phyloP scores from a whole-genome alignment of 345 rosid species.

The Reutealis trisperma region DNA sequence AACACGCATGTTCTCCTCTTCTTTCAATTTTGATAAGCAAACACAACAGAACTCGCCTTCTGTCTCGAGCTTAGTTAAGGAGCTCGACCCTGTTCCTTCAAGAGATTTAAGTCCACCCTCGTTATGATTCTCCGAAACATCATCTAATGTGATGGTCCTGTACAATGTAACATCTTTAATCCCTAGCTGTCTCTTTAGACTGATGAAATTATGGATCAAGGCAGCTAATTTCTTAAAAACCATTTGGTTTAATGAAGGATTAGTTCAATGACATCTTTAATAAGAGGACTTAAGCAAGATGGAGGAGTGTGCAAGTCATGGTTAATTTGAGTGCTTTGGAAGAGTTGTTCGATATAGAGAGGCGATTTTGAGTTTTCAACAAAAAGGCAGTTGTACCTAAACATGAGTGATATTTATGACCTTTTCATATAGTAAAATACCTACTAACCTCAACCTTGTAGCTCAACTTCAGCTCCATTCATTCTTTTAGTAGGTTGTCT shows the following conservation, averaged over 20 bases:
- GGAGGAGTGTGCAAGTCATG: background rate
- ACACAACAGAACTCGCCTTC: slow-evolving; percentile 60
- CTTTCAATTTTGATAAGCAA: slow-evolving; percentile 57
- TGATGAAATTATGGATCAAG: slow-evolving; percentile 28
- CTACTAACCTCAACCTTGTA: background rate
- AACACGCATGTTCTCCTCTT: slow-evolving; percentile 37
- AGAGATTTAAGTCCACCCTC: slow-evolving; percentile 1
- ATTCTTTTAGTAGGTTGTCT: background rate
- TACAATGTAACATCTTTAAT: slow-evolving; percentile 15
- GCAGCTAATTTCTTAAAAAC: slow-evolving; percentile 32
- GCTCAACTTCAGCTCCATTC: slow-evolving; percentile 5
- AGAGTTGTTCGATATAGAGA: slow-evolving; percentile 30
- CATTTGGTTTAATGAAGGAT: slow-evolving; percentile 30
- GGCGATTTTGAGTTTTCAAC: slow-evolving; percentile 34
- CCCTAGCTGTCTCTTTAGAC: slow-evolving; percentile 22
- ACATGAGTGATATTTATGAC: slow-evolving; percentile 43
- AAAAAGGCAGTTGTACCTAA: slow-evolving; percentile 55
- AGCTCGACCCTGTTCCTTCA: background rate
- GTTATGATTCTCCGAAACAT: slow-evolving; percentile 2
- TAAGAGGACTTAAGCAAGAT: slow-evolving; percentile 19
- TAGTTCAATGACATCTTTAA: slow-evolving; percentile 17
- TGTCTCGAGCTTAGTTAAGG: background rate
- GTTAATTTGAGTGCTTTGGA: slow-evolving; percentile 39
- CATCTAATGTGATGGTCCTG: background rate
- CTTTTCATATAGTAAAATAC: slow-evolving; percentile 17